Conservation (phyloP, 768 basidiomycete genomes). For the Calocybe gangraenosa region DNA sequence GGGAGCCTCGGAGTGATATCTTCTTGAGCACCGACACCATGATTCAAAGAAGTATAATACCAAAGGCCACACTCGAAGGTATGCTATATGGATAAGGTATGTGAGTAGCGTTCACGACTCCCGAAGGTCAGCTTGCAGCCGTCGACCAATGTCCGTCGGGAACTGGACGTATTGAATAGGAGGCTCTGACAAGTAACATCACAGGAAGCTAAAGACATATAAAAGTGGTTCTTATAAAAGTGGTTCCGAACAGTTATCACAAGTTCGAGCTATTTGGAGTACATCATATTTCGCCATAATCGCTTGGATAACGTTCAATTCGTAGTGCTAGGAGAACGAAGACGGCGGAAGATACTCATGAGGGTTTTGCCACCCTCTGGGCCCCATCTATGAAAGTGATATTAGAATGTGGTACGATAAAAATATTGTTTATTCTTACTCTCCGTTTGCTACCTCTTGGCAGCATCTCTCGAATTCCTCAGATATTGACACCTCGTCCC, state of each 20-base stretch:
- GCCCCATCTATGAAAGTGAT: conserved; percentile 50
- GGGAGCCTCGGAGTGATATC: too few relatives aligned
- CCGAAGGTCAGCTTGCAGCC: too few relatives aligned
- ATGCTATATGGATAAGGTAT: too few relatives aligned
- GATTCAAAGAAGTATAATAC: not conserved
- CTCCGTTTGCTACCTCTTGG: conserved; percentile 68
- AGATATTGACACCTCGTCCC: conserved; percentile 63
- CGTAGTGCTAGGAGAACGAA: conserved; percentile 50
- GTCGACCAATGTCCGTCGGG: too few relatives aligned
- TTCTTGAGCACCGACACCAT: too few relatives aligned
- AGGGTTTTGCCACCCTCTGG: conserved; percentile 65
- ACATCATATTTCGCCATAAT: too few relatives aligned
- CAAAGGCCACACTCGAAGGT: conserved; percentile 30
- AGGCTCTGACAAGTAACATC: too few relatives aligned
- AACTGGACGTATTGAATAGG: too few relatives aligned
- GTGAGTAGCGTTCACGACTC: too few relatives aligned
- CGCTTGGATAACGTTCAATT: conserved; percentile 45
- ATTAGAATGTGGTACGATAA: conserved; percentile 2
- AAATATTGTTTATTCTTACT: conserved; percentile 39
- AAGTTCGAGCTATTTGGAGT: too few relatives aligned
- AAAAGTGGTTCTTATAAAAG: conserved; percentile 79
- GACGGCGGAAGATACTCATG: conserved; percentile 60
- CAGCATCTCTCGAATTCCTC: conserved; percentile 68
- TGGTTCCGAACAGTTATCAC: conserved; percentile 64
- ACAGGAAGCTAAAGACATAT: conserved; percentile 71